A percentile compares a stretch with the other conserved stretches of the same genome.
Conservation (phyloP, 768 basidiomycete genomes). For the Harrya chromipes region DNA sequence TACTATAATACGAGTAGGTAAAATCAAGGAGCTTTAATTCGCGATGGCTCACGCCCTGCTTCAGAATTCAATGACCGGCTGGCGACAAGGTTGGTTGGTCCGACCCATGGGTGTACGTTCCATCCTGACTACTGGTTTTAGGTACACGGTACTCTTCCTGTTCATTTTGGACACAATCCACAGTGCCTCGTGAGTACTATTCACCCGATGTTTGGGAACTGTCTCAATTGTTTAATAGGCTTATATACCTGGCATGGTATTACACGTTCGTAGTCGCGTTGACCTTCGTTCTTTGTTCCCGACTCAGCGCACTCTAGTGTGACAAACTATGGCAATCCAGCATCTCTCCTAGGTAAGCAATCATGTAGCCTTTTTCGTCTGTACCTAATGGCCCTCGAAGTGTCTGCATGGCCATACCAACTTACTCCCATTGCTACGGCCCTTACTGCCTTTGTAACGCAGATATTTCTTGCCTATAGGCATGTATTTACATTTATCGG, state of each 20-base stretch:
- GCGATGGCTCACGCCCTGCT: neutral
- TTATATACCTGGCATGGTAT: conserved; percentile 11
- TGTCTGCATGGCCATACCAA: conserved; percentile 45
- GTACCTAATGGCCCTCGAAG: conserved; percentile 16
- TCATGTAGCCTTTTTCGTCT: neutral
- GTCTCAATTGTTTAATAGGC: neutral
- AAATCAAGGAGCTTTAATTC: neutral
- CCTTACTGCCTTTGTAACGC: conserved; percentile 44
- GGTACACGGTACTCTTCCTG: conserved; percentile 10
- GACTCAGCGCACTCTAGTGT: conserved; percentile 2
- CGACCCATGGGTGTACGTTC: neutral
- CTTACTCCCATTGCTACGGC: conserved; percentile 49
- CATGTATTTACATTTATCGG: conserved; percentile 11
- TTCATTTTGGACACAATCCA: conserved; percentile 16
- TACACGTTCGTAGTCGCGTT: conserved; percentile 2
- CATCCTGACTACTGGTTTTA: neutral
- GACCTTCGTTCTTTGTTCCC: neutral
- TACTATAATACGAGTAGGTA: conserved; percentile 29
- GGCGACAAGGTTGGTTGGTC: neutral
- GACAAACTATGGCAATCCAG: conserved; percentile 8
- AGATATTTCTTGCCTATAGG: conserved; percentile 46
- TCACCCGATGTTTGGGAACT: neutral
- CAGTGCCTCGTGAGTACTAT: conserved; percentile 11
- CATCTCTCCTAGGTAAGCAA: conserved; percentile 5
- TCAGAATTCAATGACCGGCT: conserved; percentile 7